Evolutionary conservation across 306 rosid genomes (phyloP).

Genomic region (Hippophae rhamnoides): DNA sequence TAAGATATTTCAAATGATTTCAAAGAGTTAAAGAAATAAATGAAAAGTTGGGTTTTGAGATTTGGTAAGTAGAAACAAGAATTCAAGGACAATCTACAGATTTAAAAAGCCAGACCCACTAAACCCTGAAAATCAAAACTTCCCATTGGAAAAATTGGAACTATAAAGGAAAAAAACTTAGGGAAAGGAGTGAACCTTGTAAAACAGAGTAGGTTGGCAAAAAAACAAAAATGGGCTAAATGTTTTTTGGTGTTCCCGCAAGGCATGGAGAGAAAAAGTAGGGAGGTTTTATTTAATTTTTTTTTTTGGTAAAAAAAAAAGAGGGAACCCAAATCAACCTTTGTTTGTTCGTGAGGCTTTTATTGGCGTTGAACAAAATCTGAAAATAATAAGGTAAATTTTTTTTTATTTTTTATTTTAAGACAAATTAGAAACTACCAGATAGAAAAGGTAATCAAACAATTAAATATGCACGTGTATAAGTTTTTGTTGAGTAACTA

Average conservation of each 20-base stretch:
- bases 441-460: no score
- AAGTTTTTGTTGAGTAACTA: no score
- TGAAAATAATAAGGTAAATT: no score
- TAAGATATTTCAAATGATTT: no score
- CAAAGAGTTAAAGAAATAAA: no score
- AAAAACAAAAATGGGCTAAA: conserved; percentile 22
- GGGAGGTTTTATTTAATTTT: background rate
- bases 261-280: conserved; percentile 24
- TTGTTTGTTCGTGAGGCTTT: background rate
- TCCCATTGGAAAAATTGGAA: background rate
- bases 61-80: background rate
- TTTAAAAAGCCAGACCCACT: background rate
- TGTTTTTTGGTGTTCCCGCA: conserved; percentile 31
- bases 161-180: background rate
- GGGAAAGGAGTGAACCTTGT: conserved; percentile 2
- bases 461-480: no score
- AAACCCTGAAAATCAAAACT: background rate
- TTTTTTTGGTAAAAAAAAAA: background rate
- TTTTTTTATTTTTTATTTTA: no score
- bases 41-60: background rate
- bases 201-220: no score
- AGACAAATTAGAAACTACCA: no score
- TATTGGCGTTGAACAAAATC: background rate
- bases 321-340: conserved; percentile 3
- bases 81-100: background rate